These are phyloP conservation scores for Saccharomyces hybrid DNA, from an alignment of 1,139 yeast genomes.

Conservation along the genomic window DNA sequence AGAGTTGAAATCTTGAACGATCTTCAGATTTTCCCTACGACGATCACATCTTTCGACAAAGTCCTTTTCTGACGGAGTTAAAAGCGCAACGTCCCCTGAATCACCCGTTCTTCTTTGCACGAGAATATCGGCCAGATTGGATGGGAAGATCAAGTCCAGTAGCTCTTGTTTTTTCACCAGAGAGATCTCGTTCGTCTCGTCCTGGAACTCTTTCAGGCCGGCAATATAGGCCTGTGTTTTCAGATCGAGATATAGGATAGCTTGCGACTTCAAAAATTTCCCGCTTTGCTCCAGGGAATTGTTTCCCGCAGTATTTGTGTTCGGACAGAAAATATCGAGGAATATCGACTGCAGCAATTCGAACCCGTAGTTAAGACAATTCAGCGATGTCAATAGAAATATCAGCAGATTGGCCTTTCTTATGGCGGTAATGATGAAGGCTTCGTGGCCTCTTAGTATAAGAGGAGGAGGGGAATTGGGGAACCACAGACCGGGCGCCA, in stretches of 20 bases:
- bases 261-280: constrained; percentile 71
- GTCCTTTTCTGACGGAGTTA: constrained; percentile 31
- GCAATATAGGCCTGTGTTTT: constrained; percentile 94
- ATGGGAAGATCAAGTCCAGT: constrained; percentile 70
- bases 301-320: constrained; percentile 22
- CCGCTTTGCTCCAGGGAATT: constrained; percentile 20
- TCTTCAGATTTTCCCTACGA: constrained; percentile 54
- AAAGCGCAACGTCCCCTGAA: constrained; percentile 4
- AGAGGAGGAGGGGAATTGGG: constrained; percentile 51
- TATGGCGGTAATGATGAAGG: constrained; percentile 52
- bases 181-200: constrained; percentile 23
- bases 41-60: constrained; percentile 48
- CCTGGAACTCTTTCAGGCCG: constrained; percentile 68
- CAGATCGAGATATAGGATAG: constrained; percentile 70
- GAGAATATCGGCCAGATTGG: constrained; percentile 51
- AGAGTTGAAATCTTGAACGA: constrained; percentile 42
- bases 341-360: constrained; percentile 78
- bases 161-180: constrained; percentile 51
- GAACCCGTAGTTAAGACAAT: constrained; percentile 81
- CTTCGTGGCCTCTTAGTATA: constrained; percentile 53
- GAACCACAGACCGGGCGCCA: constrained; percentile 62
- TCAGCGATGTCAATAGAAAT: constrained; percentile 75
- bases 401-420: constrained; percentile 85
- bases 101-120: constrained; percentile 42
- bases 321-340: constrained; percentile 75